Evolutionary conservation across 805 yeast genomes (phyloP).

Genomic region (Candida bentonensis): DNA sequence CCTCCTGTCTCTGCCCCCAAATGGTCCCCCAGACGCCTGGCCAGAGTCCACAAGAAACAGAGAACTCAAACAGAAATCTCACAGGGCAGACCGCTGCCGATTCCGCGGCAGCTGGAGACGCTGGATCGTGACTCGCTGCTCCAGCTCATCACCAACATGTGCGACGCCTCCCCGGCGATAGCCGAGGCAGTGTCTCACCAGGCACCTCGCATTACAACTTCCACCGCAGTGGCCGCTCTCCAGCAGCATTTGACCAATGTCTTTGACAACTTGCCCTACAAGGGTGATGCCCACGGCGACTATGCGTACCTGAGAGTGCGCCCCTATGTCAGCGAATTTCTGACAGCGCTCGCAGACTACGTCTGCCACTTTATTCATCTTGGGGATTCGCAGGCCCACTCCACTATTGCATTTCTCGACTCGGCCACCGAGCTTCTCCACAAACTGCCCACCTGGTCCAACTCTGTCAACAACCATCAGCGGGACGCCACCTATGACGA

Average conservation of each 20-base stretch:
- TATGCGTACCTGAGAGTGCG: conserved; percentile 66
- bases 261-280: conserved; percentile 48
- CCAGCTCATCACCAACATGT: conserved; percentile 35
- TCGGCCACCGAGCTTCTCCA: conserved; percentile 45
- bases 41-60: conserved; percentile 4
- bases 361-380: conserved; percentile 64
- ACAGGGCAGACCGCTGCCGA: conserved; percentile 42
- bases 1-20: conserved; percentile 19
- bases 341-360: conserved; percentile 59
- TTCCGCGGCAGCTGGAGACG: conserved; percentile 52
- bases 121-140: conserved; percentile 45
- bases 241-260: conserved; percentile 31
- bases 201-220: conserved; percentile 46
- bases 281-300: conserved; percentile 58
- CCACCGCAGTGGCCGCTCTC: conserved; percentile 37
- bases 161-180: conserved; percentile 50
- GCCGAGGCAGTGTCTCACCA: conserved; percentile 31
- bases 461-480: conserved; percentile 27
- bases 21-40: conserved; percentile 12
- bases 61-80: background rate
- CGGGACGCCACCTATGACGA: conserved; percentile 45
- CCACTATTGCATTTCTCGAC: conserved; percentile 49
- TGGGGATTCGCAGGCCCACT: conserved; percentile 37
- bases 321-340: conserved; percentile 51
- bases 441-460: conserved; percentile 51